Conservation (phyloP, 169 alveolate species). For the Plasmodium berghei region DNA sequence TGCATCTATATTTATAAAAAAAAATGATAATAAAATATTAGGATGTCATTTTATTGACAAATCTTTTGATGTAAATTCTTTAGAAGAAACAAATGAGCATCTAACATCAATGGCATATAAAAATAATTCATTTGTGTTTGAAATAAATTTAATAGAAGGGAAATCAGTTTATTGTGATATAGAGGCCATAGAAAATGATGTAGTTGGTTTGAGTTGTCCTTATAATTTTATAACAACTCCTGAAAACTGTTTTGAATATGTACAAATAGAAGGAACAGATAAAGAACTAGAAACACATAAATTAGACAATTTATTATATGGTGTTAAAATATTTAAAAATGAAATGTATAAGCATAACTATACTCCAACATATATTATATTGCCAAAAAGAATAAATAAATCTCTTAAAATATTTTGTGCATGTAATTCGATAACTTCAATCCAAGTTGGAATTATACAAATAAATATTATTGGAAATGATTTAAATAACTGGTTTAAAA, state of each 20-base stretch:
- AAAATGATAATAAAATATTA: conserved; percentile 53
- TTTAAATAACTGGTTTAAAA: conserved; percentile 56
- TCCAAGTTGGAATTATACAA: conserved; percentile 39
- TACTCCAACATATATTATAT: conserved; percentile 66
- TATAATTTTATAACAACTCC: conserved; percentile 60
- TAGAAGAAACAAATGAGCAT: not conserved
- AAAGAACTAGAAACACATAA: conserved; percentile 56
- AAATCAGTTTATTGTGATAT: conserved; percentile 34
- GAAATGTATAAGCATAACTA: conserved; percentile 29
- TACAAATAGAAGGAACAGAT: conserved; percentile 47
- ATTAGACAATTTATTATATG: conserved; percentile 21
- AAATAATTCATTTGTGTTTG: conserved; percentile 56
- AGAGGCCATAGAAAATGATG: conserved; percentile 72
- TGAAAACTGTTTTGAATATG: conserved; percentile 49
- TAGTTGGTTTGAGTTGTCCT: conserved; percentile 70
- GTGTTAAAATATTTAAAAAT: conserved; percentile 32
- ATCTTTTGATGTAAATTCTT: not conserved
- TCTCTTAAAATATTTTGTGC: conserved; percentile 41
- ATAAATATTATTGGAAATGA: conserved; percentile 61
- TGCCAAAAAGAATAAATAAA: conserved; percentile 43
- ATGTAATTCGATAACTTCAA: conserved; percentile 34
- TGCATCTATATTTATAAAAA: conserved; percentile 67
- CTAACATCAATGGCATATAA: not conserved
- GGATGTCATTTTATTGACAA: conserved; percentile 64
- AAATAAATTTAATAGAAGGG: conserved; percentile 45